A percentile compares a stretch with the other conserved stretches of the same genome.
phyloP scores from a whole-genome alignment of 2,329 filamentous ascomycete species.

The Fusarium armeniacum region DNA sequence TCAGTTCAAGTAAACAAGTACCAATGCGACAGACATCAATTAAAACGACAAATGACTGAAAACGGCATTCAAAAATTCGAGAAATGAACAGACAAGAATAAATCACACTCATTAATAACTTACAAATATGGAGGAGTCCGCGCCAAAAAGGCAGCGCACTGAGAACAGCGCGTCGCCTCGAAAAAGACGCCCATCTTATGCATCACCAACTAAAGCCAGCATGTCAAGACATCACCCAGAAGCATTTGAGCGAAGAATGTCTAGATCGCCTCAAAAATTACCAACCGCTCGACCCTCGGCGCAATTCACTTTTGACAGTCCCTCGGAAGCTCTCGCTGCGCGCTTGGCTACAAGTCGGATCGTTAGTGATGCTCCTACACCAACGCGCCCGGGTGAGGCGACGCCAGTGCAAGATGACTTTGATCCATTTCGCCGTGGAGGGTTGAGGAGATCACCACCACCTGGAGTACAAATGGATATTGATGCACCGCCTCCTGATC shows the following conservation, averaged over 20 bases:
- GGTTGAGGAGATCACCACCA: constrained; percentile 51
- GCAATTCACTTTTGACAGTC: constrained; percentile 44
- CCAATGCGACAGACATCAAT: constrained; percentile 43
- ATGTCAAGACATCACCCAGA: constrained; percentile 72
- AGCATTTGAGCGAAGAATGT: constrained; percentile 63
- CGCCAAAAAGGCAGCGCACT: constrained; percentile 73
- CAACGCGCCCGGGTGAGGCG: constrained; percentile 26
- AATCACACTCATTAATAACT: not conserved
- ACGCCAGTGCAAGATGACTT: constrained; percentile 40
- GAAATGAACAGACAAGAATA: constrained; percentile 24
- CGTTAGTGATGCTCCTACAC: constrained; percentile 45
- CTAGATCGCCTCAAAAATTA: constrained; percentile 55
- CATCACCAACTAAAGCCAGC: constrained; percentile 76
- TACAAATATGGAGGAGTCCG: constrained; percentile 64
- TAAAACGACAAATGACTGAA: constrained; percentile 19
- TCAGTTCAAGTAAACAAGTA: constrained; percentile 47
- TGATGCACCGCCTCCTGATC: constrained; percentile 38
- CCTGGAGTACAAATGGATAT: constrained; percentile 50
- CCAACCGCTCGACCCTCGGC: constrained; percentile 16
- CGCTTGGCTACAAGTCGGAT: constrained; percentile 50
- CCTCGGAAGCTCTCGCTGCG: constrained; percentile 50
- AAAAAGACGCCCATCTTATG: constrained; percentile 68
- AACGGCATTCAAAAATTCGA: constrained; percentile 2
- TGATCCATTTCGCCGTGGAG: constrained; percentile 52
- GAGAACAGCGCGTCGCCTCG: constrained; percentile 51